A percentile compares a stretch with the other conserved stretches of the same genome.
These are phyloP conservation scores for Trypanosoma rangeli DNA, from an alignment of 208 protist species.

Conservation along the genomic window DNA sequence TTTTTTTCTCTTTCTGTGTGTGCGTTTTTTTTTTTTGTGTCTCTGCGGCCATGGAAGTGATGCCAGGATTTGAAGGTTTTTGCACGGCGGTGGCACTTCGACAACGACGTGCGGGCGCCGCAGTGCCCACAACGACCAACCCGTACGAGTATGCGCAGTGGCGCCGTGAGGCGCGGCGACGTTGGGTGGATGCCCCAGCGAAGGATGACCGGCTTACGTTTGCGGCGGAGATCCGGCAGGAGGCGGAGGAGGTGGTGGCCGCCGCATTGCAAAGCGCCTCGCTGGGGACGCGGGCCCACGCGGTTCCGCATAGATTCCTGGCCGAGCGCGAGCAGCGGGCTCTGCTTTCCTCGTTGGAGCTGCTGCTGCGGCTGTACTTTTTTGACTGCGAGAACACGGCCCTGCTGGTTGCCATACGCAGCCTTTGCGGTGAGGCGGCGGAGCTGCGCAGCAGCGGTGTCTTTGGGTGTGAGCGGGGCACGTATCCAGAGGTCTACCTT, in stretches of 20 bases:
- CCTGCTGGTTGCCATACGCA: slow-evolving; percentile 26
- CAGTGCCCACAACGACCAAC: slow-evolving; percentile 28
- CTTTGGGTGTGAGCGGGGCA: slow-evolving; percentile 23
- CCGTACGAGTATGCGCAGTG: slow-evolving; percentile 45
- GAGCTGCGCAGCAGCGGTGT: slow-evolving; percentile 37
- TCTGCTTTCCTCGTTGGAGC: slow-evolving; percentile 48
- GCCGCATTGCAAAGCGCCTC: not conserved
- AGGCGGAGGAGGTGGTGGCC: slow-evolving; percentile 9
- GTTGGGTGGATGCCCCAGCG: slow-evolving; percentile 6
- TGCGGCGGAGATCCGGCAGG: not conserved
- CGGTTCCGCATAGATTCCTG: slow-evolving; percentile 15
- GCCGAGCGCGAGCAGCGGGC: slow-evolving; percentile 18
- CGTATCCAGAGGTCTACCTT: slow-evolving; percentile 48
- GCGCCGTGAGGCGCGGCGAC: slow-evolving; percentile 31
- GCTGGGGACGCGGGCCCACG: not conserved
- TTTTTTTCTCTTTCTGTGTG: slow-evolving; percentile 18
- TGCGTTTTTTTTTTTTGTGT: slow-evolving; percentile 29
- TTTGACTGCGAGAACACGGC: slow-evolving; percentile 24
- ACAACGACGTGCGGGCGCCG: slow-evolving; percentile 31
- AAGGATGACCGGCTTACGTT: not conserved
- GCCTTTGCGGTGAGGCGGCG: slow-evolving; percentile 38
- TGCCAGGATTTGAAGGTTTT: slow-evolving; percentile 43
- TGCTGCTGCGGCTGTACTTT: slow-evolving; percentile 46
- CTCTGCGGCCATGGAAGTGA: slow-evolving; percentile 17
- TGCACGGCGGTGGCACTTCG: slow-evolving; percentile 34